Conservation (phyloP, 208 protist species). For the Kentomonas sorsogonicus region DNA sequence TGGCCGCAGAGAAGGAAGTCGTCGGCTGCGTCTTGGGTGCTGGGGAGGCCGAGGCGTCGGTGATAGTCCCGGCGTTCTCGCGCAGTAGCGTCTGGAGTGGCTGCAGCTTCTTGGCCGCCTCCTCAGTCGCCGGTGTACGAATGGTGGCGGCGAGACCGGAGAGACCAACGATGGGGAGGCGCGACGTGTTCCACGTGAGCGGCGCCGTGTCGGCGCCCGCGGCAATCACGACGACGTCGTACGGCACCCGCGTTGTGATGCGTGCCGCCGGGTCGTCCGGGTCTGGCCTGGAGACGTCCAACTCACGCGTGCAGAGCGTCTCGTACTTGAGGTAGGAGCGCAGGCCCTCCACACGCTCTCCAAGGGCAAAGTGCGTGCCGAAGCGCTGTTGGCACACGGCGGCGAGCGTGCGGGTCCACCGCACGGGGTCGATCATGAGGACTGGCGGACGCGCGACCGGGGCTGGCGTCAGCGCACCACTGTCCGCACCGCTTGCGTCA, state of each 20-base stretch:
- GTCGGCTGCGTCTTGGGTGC: too few species aligned
- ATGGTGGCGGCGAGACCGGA: slow-evolving; percentile 37
- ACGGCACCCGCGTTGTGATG: neutral
- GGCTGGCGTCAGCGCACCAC: slow-evolving; percentile 5
- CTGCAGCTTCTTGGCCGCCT: too few species aligned
- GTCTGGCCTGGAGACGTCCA: slow-evolving; percentile 40
- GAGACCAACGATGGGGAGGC: slow-evolving; percentile 65
- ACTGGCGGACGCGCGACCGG: slow-evolving; percentile 49
- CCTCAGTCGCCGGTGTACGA: slow-evolving; percentile 1
- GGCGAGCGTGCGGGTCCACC: slow-evolving; percentile 68
- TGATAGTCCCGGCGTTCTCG: too few species aligned
- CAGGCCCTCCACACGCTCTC: slow-evolving; percentile 40
- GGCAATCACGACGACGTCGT: slow-evolving; percentile 74
- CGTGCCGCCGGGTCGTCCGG: slow-evolving; percentile 18
- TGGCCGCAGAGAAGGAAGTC: slow-evolving; percentile 2
- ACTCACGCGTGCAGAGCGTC: slow-evolving; percentile 44
- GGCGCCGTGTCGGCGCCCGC: slow-evolving; percentile 47
- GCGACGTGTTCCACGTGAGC: slow-evolving; percentile 49
- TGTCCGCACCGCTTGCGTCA: neutral
- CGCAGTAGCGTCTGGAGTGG: too few species aligned
- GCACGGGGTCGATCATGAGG: slow-evolving; percentile 63
- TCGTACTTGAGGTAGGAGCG: slow-evolving; percentile 62
- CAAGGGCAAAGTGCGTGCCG: slow-evolving; percentile 51
- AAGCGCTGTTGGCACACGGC: slow-evolving; percentile 39
- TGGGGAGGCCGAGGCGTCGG: too few species aligned